Conservation (phyloP, 2,329 filamentous ascomycete species). For the Diaporthe sp. region DNA sequence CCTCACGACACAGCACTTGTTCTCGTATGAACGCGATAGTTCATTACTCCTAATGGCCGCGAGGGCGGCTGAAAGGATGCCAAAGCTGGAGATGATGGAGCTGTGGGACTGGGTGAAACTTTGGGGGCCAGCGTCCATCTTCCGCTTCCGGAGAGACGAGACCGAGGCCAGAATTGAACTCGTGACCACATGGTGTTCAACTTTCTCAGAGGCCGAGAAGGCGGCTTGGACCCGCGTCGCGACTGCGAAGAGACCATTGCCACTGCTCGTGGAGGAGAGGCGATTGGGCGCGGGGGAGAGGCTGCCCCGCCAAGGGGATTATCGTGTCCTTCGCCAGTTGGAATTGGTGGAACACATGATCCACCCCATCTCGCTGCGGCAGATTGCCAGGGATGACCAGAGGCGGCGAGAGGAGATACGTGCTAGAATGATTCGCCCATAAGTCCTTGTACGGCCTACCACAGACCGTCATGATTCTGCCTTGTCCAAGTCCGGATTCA, state of each 20-base stretch:
- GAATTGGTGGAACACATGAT: background rate
- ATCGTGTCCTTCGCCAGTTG: background rate
- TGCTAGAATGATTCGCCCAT: too few species aligned
- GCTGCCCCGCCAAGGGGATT: background rate
- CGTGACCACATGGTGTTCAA: background rate
- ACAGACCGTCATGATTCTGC: too few species aligned
- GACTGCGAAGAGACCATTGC: background rate
- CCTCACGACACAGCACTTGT: background rate
- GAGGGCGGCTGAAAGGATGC: background rate
- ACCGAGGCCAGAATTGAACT: background rate
- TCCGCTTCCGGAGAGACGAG: conserved; percentile 1
- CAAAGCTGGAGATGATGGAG: background rate
- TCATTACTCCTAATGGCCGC: background rate
- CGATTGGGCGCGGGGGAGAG: background rate
- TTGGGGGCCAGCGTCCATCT: background rate
- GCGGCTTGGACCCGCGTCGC: background rate
- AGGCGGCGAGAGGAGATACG: background rate
- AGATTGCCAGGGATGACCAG: conserved; percentile 16
- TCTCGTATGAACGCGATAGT: background rate
- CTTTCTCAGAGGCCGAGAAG: background rate
- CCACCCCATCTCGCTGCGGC: background rate
- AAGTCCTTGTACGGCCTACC: too few species aligned
- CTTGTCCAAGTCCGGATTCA: too few species aligned
- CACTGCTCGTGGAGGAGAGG: background rate
- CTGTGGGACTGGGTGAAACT: background rate